Conservation (phyloP, 1,284 basidiomycete genomes). For the Ganoderma leucocontextum region DNA sequence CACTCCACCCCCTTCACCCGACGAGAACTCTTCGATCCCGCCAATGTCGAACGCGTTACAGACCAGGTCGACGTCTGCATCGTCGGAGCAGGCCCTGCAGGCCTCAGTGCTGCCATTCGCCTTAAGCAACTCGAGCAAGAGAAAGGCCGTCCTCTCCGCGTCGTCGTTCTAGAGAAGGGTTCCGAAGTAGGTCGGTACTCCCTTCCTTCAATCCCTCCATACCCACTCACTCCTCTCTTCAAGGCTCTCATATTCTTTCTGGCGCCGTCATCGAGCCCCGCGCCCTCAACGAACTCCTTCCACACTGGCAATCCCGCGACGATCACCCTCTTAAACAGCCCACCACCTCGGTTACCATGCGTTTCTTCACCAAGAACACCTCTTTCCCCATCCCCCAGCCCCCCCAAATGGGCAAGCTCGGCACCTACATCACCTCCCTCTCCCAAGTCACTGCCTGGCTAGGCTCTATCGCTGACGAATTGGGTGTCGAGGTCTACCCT, state of each 20-base stretch:
- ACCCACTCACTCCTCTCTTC: constrained; percentile 5
- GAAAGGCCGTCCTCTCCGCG: constrained; percentile 82
- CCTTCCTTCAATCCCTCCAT: not conserved
- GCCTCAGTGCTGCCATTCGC: constrained; percentile 94
- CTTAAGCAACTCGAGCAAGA: constrained; percentile 93
- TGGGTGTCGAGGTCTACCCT: constrained; percentile 97
- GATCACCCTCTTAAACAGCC: constrained; percentile 80
- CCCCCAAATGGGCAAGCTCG: constrained; percentile 95
- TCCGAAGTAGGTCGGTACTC: constrained; percentile 84
- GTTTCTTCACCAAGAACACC: constrained; percentile 79
- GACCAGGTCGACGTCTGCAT: constrained; percentile 98
- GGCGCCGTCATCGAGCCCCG: constrained; percentile 96
- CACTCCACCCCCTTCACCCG: constrained; percentile 43
- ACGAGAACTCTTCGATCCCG: constrained; percentile 56
- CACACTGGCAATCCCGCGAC: constrained; percentile 76
- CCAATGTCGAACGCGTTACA: constrained; percentile 73
- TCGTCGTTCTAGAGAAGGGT: constrained; percentile 96
- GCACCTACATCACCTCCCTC: constrained; percentile 94
- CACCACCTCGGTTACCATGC: constrained; percentile 87
- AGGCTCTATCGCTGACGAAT: constrained; percentile 86
- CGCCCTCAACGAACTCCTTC: constrained; percentile 92
- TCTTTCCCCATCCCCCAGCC: constrained; percentile 94
- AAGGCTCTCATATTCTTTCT: constrained; percentile 95
- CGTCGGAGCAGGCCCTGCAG: constrained; percentile 95
- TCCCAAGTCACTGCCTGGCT: constrained; percentile 93